phyloP scores from a whole-genome alignment of 2,329 filamentous ascomycete species.

The Chaetomiaceae sp. region DNA sequence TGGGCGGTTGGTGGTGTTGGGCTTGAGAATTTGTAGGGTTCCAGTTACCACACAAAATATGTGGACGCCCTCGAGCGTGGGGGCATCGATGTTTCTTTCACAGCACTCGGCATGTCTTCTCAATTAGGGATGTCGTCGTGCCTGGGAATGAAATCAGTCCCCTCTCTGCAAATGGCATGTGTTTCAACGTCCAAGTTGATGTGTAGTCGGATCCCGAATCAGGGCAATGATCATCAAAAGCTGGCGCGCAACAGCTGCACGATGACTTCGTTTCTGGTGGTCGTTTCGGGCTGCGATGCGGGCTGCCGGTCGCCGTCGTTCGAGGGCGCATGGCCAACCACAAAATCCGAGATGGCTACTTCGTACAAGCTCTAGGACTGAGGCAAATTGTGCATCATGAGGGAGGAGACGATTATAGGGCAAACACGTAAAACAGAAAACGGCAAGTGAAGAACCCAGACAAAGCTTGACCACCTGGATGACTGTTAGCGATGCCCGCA shows the following conservation, averaged over 20 bases:
- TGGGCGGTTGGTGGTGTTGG: background rate
- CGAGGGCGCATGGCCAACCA: background rate
- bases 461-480: no score
- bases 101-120: background rate
- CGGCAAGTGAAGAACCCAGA: no score
- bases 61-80: background rate
- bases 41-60: background rate
- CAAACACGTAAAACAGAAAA: no score
- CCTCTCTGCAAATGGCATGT: background rate
- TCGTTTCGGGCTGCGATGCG: background rate
- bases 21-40: background rate
- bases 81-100: background rate
- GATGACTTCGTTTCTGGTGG: constrained; percentile 17
- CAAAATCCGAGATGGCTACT: background rate
- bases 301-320: background rate
- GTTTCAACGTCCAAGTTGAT: background rate
- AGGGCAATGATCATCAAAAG: constrained; percentile 14
- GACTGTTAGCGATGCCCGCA: no score
- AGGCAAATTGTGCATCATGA: no score
- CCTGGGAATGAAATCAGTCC: background rate
- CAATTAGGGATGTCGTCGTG: background rate
- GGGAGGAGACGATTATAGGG: no score
- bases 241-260: constrained; percentile 8
- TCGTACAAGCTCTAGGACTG: no score
- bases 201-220: background rate